These are phyloP conservation scores for Chlorella sp. DNA, from an alignment of 139 green algal genomes.

Conservation along the genomic window DNA sequence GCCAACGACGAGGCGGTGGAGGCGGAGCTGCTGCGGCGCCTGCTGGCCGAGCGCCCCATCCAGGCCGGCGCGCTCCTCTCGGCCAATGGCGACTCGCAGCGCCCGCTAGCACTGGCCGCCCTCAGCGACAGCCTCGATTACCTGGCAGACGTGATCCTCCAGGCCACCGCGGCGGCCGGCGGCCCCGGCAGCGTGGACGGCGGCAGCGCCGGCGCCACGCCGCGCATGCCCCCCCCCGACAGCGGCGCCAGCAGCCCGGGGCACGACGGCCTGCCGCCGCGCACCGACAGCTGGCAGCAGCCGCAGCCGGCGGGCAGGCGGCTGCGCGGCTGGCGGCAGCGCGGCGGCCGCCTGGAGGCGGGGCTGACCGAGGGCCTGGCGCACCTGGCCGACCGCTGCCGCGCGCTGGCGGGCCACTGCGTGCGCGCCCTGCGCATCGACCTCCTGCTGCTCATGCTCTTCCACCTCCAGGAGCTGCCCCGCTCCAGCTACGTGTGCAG, in stretches of 20 bases:
- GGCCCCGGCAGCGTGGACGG: background rate
- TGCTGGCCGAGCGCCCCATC: conserved; percentile 37
- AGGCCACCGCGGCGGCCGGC: conserved; percentile 22
- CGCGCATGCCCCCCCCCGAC: background rate
- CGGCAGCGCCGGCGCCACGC: conserved; percentile 11
- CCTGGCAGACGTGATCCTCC: conserved; percentile 55
- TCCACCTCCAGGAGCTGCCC: conserved; percentile 52
- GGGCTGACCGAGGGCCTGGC: conserved; percentile 43
- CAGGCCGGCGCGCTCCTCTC: conserved; percentile 43
- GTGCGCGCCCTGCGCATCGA: conserved; percentile 66
- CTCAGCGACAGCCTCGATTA: conserved; percentile 60
- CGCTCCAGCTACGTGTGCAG: conserved; percentile 50
- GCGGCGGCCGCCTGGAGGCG: background rate
- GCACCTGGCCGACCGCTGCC: conserved; percentile 56
- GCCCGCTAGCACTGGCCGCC: conserved; percentile 41
- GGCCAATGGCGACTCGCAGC: conserved; percentile 5
- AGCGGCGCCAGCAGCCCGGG: background rate
- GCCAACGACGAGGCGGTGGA: conserved; percentile 43
- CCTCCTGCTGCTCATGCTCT: conserved; percentile 54
- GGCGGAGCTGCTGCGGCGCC: conserved; percentile 41
- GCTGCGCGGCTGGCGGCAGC: conserved; percentile 8
- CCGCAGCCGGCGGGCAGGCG: conserved; percentile 10
- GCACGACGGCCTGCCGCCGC: background rate
- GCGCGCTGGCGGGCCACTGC: conserved; percentile 59
- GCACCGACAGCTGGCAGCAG: conserved; percentile 1